A percentile compares a stretch with the other conserved stretches of the same genome.
These are phyloP conservation scores for Ogataea nakhonphanomensis DNA, from an alignment of 805 yeast species.

Conservation along the genomic window DNA sequence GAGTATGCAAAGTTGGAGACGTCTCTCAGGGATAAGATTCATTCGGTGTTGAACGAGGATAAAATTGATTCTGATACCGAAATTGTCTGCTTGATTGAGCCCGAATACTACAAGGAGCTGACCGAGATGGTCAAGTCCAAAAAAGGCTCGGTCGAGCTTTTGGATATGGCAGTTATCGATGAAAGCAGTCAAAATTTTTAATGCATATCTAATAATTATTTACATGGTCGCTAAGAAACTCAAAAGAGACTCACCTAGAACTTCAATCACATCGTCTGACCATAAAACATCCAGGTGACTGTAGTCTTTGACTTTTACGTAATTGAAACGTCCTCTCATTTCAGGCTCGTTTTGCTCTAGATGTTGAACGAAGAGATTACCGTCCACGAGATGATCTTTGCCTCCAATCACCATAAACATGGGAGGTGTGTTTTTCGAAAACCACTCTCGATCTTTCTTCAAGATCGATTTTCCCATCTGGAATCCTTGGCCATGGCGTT, in stretches of 20 bases:
- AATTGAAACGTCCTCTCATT: conserved; percentile 35
- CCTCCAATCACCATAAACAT: conserved; percentile 69
- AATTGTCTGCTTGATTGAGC: conserved; percentile 72
- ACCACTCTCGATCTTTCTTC: conserved; percentile 55
- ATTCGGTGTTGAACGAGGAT: conserved; percentile 31
- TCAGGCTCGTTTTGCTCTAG: conserved; percentile 55
- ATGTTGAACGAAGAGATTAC: conserved; percentile 61
- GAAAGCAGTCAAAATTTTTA: conserved; percentile 39
- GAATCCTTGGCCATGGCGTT: conserved; percentile 45
- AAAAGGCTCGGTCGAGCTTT: conserved; percentile 70
- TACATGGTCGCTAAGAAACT: conserved; percentile 22
- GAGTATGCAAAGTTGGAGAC: conserved; percentile 42
- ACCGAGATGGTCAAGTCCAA: conserved; percentile 59
- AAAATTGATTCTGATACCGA: conserved; percentile 18
- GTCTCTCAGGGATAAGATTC: conserved; percentile 31
- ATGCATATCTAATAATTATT: conserved; percentile 2
- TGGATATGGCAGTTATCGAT: conserved; percentile 85
- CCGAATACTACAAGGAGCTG: conserved; percentile 71
- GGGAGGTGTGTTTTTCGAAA: conserved; percentile 47
- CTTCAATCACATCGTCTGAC: conserved; percentile 74
- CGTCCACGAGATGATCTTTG: conserved; percentile 75
- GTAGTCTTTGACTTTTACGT: conserved; percentile 54
- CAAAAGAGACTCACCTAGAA: conserved; percentile 53
- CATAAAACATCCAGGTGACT: conserved; percentile 90
- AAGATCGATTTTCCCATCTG: conserved; percentile 45